Base-by-base conservation (phyloP, 1,284 basidiomycete genomes). In the Ustilago sp. region DNA sequence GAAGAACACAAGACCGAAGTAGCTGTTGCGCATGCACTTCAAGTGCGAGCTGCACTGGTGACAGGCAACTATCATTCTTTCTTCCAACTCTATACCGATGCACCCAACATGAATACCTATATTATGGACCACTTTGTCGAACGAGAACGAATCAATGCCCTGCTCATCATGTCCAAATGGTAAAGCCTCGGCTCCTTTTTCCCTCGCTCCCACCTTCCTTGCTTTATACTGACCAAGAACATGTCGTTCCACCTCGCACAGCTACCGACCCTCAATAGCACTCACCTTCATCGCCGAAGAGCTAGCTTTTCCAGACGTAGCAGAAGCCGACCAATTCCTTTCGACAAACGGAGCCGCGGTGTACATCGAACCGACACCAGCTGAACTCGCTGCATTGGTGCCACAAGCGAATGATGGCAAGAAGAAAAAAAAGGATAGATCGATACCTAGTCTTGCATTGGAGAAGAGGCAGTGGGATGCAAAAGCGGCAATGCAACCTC, bases 91-190 rank as follows among this genome's bases (percentile, higher is more conserved):
- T 99, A 94, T 87, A 82, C 90, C 77, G 89, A 89, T 68, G 93
- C 94, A 51, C 95, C 95, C 48, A 96, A 96, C 86, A 98, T 99
- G 97, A 94, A 94, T 58, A 95, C 91, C 64, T 98, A 98, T 87
- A 94, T 99, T 84, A 97, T 99, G 94, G 96, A 99, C 87, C 95
- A 98, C 87, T 98, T 99, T 86, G 92, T 98, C 79, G 91, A 93
- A 83, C 90, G 97, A 77, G 97, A 98, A 88, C 89, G 97, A 63
- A 90, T 93, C 63, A 91, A 91, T 70, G 95, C 95, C 1, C 87
- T 99, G 65, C 90, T 94, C 80, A 91, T 93, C 80, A 95, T 99
- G 88, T 91, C 94, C 56, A 71, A 63, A 31, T 68, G 64, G 68
- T 75, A 64, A 28, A 50, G 73, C 86, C 34, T 39, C 35, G 2